Evolutionary conservation across 805 yeast genomes (phyloP), one percentile per base, ranked within the genome.

Genomic region (Cephaloascus fragrans): DNA sequence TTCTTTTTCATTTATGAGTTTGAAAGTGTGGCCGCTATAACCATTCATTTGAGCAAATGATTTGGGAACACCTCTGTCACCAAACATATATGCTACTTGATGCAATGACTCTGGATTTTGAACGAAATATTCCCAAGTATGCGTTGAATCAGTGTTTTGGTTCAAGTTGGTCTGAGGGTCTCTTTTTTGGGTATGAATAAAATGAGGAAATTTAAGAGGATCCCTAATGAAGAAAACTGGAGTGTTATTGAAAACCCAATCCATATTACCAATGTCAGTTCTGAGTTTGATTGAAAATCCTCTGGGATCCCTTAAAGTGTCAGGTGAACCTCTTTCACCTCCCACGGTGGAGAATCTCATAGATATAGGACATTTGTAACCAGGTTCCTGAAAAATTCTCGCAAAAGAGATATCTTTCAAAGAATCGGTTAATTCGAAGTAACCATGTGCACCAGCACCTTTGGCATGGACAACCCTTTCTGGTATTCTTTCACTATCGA

Each of bases 111-210:
- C 83, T 39, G 71, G 73, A 58, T 77, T 77, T 48, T 68, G 67
- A 26, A 68, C 56, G 43, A 65, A 62, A 53, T 70, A 77, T 49
- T 77, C 82, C 83, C 83, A 77, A 52, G 67, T 69, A 57, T 61
- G 59, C 44, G 71, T 60, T 18, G 77, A 64, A 48, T 77, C 82
- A 17, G 59, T 44, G 29, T 42, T 43, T 32, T 58, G 63, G 56
- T 69, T 70, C 50, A 76, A 57, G 41, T 51, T 44, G 17, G 83
- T 77, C 50, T 73, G 68, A 16, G 86, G 85, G 59, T 77, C 69
- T 65, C 94, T 74, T 77, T 85, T 84, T 61, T 86, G 95, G 17
- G 95, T 82, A 62, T 86, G 95, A 55, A 85, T 85, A 55, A 85
- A 84, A 53, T 80, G 85, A 36, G 94, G 93, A 68, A 85, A 86